phyloP scores from a whole-genome alignment of 805 yeast species.

The Barnettozyma vustinii region DNA sequence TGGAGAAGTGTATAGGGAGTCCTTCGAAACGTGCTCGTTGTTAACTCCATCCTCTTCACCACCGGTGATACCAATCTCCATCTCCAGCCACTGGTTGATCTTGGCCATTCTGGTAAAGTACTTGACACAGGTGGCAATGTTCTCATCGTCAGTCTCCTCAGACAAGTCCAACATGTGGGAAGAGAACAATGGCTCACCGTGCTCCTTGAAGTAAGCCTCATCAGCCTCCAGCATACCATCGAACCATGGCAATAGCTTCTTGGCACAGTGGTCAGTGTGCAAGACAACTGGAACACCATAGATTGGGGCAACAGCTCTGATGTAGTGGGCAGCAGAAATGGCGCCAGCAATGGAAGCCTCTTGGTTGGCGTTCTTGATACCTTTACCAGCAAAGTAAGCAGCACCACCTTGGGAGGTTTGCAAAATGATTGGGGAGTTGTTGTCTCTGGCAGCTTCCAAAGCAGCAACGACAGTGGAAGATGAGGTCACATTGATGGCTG shows the following conservation, averaged over 20 bases:
- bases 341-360: constrained; percentile 91
- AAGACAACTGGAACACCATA: constrained; percentile 95
- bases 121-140: constrained; percentile 89
- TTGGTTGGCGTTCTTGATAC: constrained; percentile 91
- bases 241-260: constrained; percentile 96
- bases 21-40: constrained; percentile 89
- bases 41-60: constrained; percentile 99
- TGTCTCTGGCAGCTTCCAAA: constrained; percentile 94
- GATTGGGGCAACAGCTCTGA: constrained; percentile 92
- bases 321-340: constrained; percentile 96
- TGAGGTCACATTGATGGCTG: constrained; percentile 97
- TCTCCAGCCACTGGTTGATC: constrained; percentile 96
- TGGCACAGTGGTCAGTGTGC: constrained; percentile 99
- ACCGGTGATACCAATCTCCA: constrained; percentile 99
- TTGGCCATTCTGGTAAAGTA: constrained; percentile 93
- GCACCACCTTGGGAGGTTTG: constrained; percentile 99
- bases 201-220: constrained; percentile 79
- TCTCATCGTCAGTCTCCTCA: constrained; percentile 94
- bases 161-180: constrained; percentile 98
- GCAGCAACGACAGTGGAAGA: constrained; percentile 97
- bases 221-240: constrained; percentile 98
- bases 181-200: constrained; percentile 95
- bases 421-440: constrained; percentile 88
- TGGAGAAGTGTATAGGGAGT: constrained; percentile 86
- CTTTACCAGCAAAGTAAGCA: constrained; percentile 99